These are phyloP conservation scores for Neofusicoccum laricinum DNA, from an alignment of 2,329 filamentous ascomycete species.

Conservation along the genomic window DNA sequence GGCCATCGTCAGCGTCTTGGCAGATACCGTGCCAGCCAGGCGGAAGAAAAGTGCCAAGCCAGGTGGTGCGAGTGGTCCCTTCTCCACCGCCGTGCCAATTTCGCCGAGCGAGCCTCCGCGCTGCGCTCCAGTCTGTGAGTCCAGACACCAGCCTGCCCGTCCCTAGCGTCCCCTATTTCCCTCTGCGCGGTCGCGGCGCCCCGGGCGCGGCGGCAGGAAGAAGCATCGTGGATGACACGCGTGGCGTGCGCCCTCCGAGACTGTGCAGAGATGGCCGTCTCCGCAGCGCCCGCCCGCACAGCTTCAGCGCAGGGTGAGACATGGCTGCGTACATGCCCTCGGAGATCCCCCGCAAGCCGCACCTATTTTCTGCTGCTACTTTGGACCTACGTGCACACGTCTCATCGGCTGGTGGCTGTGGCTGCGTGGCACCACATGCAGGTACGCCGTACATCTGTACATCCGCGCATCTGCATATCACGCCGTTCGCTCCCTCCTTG, in stretches of 20 bases:
- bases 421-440: background rate
- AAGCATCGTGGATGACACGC: background rate
- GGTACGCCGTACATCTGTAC: background rate
- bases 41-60: background rate
- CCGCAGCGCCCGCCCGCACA: too few species aligned
- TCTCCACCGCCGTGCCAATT: background rate
- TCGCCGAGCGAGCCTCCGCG: constrained; percentile 3
- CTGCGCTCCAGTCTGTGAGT: background rate
- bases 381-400: background rate
- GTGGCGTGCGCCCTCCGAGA: background rate
- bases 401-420: background rate
- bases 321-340: background rate
- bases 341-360: constrained; percentile 11
- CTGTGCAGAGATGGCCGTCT: too few species aligned
- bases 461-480: background rate
- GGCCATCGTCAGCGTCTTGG: constrained; percentile 6
- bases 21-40: background rate
- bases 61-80: background rate
- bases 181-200: background rate
- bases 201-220: background rate
- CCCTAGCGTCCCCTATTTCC: background rate
- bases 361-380: background rate
- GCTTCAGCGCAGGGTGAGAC: background rate
- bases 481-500: background rate
- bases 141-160: background rate